phyloP scores from a whole-genome alignment of 164 flowering plant species.

The Vitis cinerea region DNA sequence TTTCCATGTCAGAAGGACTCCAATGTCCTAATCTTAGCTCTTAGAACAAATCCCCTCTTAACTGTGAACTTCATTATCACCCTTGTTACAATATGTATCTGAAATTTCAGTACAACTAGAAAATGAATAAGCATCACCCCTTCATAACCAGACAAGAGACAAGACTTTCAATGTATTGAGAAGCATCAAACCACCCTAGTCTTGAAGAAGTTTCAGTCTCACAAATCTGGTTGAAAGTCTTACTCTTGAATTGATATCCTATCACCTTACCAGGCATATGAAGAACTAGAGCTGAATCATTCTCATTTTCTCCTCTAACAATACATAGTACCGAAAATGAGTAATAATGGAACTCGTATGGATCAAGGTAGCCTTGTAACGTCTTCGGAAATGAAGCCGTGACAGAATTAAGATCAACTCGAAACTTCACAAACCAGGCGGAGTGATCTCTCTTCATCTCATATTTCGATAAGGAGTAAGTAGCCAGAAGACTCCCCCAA shows the following conservation, averaged over 20 bases:
- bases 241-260: constrained; percentile 17
- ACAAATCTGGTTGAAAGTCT: constrained; percentile 11
- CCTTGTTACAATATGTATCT: too few species aligned
- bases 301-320: constrained; percentile 16
- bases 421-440: constrained; percentile 21
- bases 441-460: constrained; percentile 22
- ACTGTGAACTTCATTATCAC: too few species aligned
- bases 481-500: constrained; percentile 7
- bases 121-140: too few species aligned
- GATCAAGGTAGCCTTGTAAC: neutral
- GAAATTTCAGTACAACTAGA: too few species aligned
- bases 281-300: constrained; percentile 23
- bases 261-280: constrained; percentile 19
- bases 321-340: constrained; percentile 7
- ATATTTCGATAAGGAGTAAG: constrained; percentile 6
- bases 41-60: too few species aligned
- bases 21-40: too few species aligned
- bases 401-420: constrained; percentile 12
- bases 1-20: too few species aligned
- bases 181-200: constrained; percentile 4
- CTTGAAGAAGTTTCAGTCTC: constrained; percentile 1
- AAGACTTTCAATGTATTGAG: constrained; percentile 11
- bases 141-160: constrained; percentile 3
- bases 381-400: constrained; percentile 19
- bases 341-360: neutral